These are phyloP conservation scores for Blastobotrys elegans DNA, from an alignment of 1,139 yeast species.

Conservation along the genomic window DNA sequence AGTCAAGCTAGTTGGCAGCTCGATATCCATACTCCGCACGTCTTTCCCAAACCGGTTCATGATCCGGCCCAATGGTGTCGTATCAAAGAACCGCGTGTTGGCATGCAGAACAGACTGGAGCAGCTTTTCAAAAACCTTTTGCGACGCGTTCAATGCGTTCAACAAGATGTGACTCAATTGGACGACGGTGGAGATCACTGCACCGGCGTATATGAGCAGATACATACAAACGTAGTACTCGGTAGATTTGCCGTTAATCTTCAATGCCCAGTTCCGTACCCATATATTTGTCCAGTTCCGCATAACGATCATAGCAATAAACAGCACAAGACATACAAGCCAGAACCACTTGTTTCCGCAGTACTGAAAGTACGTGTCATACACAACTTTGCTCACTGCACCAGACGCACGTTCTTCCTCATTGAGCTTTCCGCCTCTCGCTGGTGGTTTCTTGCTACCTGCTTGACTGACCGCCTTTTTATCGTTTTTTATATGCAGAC, in stretches of 20 bases:
- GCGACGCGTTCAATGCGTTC: constrained; percentile 77
- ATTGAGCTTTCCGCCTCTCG: not conserved
- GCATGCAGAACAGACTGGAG: constrained; percentile 63
- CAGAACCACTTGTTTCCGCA: constrained; percentile 59
- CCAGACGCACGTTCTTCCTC: not conserved
- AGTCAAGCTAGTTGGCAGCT: constrained; percentile 74
- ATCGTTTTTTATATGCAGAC: too few species aligned
- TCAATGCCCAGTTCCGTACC: constrained; percentile 56
- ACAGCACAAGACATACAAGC: constrained; percentile 46
- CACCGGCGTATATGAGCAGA: not conserved
- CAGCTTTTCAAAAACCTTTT: constrained; percentile 62
- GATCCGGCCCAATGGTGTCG: constrained; percentile 93
- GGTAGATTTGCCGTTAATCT: constrained; percentile 17
- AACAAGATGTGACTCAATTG: constrained; percentile 50
- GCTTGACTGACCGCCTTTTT: not conserved
- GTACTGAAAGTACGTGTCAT: constrained; percentile 54
- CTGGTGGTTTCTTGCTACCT: not conserved
- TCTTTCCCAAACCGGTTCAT: constrained; percentile 97
- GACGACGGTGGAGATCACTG: not conserved
- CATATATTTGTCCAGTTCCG: constrained; percentile 51
- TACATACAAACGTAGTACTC: constrained; percentile 41
- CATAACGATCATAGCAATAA: constrained; percentile 58
- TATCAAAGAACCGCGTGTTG: constrained; percentile 81
- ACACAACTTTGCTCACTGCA: constrained; percentile 59
- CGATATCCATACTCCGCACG: constrained; percentile 90